These are phyloP conservation scores for Pneumocystis murina DNA, from an alignment of 1,139 yeast species.

Conservation along the genomic window DNA sequence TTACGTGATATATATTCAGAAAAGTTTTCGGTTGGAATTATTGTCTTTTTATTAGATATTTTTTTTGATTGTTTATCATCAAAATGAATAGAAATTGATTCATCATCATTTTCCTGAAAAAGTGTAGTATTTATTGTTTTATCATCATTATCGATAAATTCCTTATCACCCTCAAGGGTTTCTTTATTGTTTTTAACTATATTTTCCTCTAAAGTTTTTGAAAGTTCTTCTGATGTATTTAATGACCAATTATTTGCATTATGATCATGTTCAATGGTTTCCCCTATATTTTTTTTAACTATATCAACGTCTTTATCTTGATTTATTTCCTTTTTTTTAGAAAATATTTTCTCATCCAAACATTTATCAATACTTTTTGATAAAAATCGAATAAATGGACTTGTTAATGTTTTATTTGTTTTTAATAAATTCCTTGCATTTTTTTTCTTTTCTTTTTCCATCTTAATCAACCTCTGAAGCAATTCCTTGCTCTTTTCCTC, in stretches of 20 bases:
- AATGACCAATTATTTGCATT: background rate
- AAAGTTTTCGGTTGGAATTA: background rate
- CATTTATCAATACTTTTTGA: background rate
- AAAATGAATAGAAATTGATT: background rate
- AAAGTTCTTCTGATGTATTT: conserved; percentile 1
- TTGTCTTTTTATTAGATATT: background rate
- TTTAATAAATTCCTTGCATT: background rate
- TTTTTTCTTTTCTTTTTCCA: conserved; percentile 58
- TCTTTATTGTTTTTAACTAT: background rate
- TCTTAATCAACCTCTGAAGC: conserved; percentile 61
- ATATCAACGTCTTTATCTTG: background rate
- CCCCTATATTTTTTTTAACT: background rate
- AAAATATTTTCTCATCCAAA: background rate
- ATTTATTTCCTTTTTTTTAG: background rate
- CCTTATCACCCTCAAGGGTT: background rate
- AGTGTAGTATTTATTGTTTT: background rate
- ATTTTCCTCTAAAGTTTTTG: background rate
- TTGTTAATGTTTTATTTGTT: background rate
- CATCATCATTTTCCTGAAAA: background rate
- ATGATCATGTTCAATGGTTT: background rate
- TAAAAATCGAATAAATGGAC: background rate
- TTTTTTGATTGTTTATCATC: background rate
- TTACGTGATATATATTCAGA: background rate
- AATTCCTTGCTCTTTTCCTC: conserved; percentile 64
- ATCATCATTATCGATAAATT: background rate